Conservation (phyloP, 139 green algal genomes). For the Auxenochlorella pyrenoidosa region DNA sequence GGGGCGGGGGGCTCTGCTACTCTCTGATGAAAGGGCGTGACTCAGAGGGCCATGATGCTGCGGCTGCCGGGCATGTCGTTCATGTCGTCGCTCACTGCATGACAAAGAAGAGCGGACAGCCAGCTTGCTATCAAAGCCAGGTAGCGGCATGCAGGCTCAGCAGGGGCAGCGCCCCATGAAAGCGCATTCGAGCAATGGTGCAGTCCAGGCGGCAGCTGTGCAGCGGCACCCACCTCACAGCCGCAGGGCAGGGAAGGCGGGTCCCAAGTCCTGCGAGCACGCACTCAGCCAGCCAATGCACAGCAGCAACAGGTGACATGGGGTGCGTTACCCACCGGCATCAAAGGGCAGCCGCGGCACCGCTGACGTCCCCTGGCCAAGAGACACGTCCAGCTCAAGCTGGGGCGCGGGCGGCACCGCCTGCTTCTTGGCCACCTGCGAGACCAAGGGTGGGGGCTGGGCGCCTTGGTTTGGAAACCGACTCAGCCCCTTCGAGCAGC, state of each 20-base stretch:
- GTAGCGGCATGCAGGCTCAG: no score
- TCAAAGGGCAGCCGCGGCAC: slow-evolving; percentile 29
- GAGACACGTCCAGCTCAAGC: slow-evolving; percentile 20
- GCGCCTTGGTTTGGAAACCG: background rate
- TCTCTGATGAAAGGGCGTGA: no score
- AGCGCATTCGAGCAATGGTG: no score
- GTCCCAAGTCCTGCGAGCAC: no score
- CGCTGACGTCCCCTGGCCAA: background rate
- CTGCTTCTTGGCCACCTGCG: slow-evolving; percentile 13
- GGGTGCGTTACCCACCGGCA: background rate
- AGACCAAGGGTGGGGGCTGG: background rate
- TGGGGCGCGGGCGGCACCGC: background rate
- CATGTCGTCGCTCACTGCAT: slow-evolving; percentile 13
- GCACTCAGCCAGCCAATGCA: background rate
- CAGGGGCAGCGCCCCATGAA: no score
- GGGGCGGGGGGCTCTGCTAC: no score
- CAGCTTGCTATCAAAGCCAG: no score
- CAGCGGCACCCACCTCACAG: no score
- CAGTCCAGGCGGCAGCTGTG: no score
- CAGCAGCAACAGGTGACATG: background rate
- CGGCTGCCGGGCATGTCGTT: background rate
- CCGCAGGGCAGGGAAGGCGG: no score
- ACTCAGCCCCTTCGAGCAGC: no score
- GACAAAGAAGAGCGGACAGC: background rate
- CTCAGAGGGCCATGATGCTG: background rate